Percentiles rank a stretch among this genome's conserved stretches.
Conservation (phyloP, 306 rosid genomes). For the Fagus sylvatica region DNA sequence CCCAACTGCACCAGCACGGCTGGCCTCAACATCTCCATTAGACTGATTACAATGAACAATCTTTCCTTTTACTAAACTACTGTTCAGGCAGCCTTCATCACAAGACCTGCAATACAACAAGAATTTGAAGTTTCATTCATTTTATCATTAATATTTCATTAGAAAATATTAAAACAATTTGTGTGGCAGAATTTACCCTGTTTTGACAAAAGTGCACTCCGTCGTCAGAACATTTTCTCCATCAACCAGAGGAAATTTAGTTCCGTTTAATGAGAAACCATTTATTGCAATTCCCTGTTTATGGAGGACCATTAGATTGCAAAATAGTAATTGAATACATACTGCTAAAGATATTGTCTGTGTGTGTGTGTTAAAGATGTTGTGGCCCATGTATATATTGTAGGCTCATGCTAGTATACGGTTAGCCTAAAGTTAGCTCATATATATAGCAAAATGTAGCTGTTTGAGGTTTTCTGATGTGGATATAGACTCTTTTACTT, state of each 20-base stretch:
- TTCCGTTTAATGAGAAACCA: conserved; percentile 21
- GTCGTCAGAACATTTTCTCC: conserved; percentile 11
- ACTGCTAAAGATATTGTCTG: no score
- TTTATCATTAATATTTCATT: background rate
- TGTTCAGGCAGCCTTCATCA: background rate
- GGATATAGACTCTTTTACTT: no score
- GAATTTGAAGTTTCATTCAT: background rate
- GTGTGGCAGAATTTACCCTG: no score
- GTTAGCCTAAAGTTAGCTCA: no score
- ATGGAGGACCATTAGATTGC: background rate
- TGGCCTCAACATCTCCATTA: background rate
- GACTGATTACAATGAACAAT: background rate
- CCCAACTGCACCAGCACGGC: background rate
- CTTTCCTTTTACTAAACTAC: background rate
- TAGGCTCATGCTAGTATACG: no score
- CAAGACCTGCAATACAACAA: background rate
- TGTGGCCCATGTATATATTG: no score
- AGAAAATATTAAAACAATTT: background rate
- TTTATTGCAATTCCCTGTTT: conserved; percentile 36
- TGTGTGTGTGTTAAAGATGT: no score
- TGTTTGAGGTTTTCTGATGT: no score
- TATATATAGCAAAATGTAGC: no score
- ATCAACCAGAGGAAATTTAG: conserved; percentile 21
- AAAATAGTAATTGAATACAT: no score
- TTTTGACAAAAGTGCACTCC: no score